Base-by-base conservation (phyloP, 2,329 filamentous ascomycete genomes). In the Leptoxyphium fumago region DNA sequence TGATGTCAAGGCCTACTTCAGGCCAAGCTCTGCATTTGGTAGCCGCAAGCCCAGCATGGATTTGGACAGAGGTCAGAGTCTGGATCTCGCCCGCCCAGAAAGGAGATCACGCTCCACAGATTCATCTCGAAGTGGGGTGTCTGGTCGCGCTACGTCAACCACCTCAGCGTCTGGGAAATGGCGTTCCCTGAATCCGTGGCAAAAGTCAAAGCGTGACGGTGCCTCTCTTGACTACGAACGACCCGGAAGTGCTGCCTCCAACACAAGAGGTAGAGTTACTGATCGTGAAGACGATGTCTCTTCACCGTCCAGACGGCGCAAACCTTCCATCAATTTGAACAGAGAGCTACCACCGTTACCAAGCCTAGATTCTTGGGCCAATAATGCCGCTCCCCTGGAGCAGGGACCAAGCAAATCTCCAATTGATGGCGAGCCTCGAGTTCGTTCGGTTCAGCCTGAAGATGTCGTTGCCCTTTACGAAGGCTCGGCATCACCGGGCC, bases 321-420 rank as follows among this genome's bases (percentile, higher is more conserved):
- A 15, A 36, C 34, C 34, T 4, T 28, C 50, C 26, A 45, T 69
- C 45, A 64, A 71, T 43, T 56, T 71, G 29, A 71, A 71, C 50
- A 55, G 67, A 44, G 66, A 70, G 46, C 53, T 71, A 18, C 68
- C 68, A 29, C 68, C 68, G 3, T 48, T 71, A 10, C 68, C 68
- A 6, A 63, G 66, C 40, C 55, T 71, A 5, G 66, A 70, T 45
- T 61, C 56, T 29, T 64, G 60, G 59, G 57, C 34, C 17, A n/a
- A 17, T 6, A n/a, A n/a, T 17, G 17, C 13, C 6, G 17, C 3
- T n/a, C 34, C 34, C 13, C 34, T 6, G 34, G 17, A 38, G 34
- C 34, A 38, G 13, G 34, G 13, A 4, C 17, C 34, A 38, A 38
- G 34, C 17, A 38, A 17, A 9, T 3, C 13, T n/a, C 8, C 6